Evolutionary conservation across 768 basidiomycete genomes (phyloP).

Genomic region (Collybiopsis luxurians): DNA sequence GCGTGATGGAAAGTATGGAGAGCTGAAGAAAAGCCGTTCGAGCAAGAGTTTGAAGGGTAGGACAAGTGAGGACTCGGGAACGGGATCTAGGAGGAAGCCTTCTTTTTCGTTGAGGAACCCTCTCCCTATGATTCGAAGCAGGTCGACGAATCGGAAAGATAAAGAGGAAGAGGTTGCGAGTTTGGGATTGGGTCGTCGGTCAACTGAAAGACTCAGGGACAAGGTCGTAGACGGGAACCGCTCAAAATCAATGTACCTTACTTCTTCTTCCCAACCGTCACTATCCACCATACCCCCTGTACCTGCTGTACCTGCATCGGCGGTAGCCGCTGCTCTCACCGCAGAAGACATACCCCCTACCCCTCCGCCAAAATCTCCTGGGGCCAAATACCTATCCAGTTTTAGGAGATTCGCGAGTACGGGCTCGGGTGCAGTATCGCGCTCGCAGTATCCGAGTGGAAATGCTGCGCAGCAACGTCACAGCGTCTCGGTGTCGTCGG

Average conservation of each 20-base stretch:
- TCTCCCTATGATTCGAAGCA: slow-evolving; percentile 12
- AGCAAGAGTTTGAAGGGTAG: slow-evolving; percentile 5
- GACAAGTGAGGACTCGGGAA: neutral
- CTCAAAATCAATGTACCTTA: slow-evolving; percentile 4
- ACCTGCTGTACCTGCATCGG: neutral
- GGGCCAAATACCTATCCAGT: slow-evolving; percentile 42
- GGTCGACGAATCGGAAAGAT: slow-evolving; percentile 10
- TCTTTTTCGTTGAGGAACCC: slow-evolving; percentile 14
- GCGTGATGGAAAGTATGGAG: neutral
- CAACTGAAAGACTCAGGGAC: neutral
- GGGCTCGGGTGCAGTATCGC: slow-evolving; percentile 14
- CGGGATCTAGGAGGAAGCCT: slow-evolving; percentile 2
- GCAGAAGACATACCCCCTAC: slow-evolving; percentile 30
- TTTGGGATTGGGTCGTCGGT: neutral
- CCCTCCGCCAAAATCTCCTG: slow-evolving; percentile 50
- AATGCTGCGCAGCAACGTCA: slow-evolving; percentile 43
- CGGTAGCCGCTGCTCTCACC: neutral
- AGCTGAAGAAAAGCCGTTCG: neutral
- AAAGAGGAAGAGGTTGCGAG: neutral
- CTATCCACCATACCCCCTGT: neutral
- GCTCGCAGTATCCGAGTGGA: slow-evolving; percentile 21
- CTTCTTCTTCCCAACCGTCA: slow-evolving; percentile 3
- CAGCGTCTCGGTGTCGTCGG: slow-evolving; percentile 58
- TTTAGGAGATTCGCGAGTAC: slow-evolving; percentile 48
- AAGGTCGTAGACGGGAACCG: neutral